Percentiles rank a stretch among this genome's conserved stretches.
Conservation (phyloP, 192 early-diverging fungal genomes). For the Coemansia biformis region DNA sequence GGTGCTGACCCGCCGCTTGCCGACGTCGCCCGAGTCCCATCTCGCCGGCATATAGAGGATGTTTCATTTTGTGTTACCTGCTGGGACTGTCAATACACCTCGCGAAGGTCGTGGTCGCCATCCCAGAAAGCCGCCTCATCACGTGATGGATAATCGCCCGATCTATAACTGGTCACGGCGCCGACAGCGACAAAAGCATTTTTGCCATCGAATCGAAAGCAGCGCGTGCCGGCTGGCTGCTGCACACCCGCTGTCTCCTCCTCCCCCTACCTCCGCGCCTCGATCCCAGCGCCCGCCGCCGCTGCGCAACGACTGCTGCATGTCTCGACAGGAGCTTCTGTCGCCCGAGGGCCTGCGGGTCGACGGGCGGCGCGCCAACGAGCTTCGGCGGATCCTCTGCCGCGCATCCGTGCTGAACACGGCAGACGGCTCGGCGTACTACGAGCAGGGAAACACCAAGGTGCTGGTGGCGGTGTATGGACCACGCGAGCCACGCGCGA, state of each 20-base stretch:
- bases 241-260: no score
- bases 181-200: no score
- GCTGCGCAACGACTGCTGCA: no score
- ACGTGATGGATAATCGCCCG: no score
- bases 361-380: slow-evolving; percentile 85
- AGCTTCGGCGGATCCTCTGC: slow-evolving; percentile 79
- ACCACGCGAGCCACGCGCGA: slow-evolving; percentile 70
- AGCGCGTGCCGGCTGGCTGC: no score
- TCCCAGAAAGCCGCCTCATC: no score
- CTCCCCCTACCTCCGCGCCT: no score
- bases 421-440: slow-evolving; percentile 91
- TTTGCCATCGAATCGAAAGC: no score
- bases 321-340: slow-evolving; percentile 49
- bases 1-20: slow-evolving; percentile 59
- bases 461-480: slow-evolving; percentile 88
- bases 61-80: not conserved
- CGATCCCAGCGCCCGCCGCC: no score
- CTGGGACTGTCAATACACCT: no score
- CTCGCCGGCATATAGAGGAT: slow-evolving; percentile 5
- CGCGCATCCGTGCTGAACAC: slow-evolving; percentile 71
- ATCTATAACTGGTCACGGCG: no score
- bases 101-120: no score
- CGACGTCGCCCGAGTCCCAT: slow-evolving; percentile 31
- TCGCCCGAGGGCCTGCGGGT: slow-evolving; percentile 75
- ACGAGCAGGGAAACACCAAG: slow-evolving; percentile 96